phyloP scores from a whole-genome alignment of 1,139 yeast genomes.

The Tardiomyces blankii region DNA sequence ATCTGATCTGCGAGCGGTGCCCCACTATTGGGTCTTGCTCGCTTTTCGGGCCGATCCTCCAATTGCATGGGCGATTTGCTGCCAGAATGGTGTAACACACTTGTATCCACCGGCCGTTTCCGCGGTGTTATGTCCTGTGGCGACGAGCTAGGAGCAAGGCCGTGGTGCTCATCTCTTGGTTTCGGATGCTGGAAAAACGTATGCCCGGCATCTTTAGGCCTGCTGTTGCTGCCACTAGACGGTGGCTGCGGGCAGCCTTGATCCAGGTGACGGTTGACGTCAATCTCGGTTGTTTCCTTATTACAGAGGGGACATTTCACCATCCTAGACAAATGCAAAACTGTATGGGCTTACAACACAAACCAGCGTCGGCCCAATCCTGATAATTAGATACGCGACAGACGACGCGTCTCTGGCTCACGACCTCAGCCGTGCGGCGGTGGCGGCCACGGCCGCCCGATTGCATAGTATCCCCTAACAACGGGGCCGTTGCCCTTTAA shows the following conservation, averaged over 20 bases:
- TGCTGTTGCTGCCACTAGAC: background rate
- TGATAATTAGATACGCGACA: too few species aligned
- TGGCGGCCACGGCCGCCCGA: too few species aligned
- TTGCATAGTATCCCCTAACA: too few species aligned
- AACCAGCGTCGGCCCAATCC: too few species aligned
- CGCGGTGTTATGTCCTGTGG: background rate
- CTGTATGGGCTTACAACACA: too few species aligned
- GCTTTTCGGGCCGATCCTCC: constrained; percentile 2
- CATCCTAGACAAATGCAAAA: background rate
- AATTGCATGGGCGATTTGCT: background rate
- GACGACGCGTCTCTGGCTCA: too few species aligned
- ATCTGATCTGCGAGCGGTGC: constrained; percentile 76
- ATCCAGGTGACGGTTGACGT: constrained; percentile 29
- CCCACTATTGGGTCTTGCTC: background rate
- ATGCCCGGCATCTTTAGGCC: background rate
- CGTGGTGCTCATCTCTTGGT: background rate
- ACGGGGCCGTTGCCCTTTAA: too few species aligned
- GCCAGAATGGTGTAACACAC: too few species aligned
- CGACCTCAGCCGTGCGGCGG: too few species aligned
- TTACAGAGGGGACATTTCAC: constrained; percentile 28
- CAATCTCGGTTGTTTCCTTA: constrained; percentile 19
- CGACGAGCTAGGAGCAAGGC: background rate
- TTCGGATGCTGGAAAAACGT: too few species aligned
- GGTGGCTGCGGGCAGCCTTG: constrained; percentile 20
- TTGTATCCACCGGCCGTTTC: background rate